Conservation (phyloP, 441 rosid species). For the Eugenia klotzschiana region DNA sequence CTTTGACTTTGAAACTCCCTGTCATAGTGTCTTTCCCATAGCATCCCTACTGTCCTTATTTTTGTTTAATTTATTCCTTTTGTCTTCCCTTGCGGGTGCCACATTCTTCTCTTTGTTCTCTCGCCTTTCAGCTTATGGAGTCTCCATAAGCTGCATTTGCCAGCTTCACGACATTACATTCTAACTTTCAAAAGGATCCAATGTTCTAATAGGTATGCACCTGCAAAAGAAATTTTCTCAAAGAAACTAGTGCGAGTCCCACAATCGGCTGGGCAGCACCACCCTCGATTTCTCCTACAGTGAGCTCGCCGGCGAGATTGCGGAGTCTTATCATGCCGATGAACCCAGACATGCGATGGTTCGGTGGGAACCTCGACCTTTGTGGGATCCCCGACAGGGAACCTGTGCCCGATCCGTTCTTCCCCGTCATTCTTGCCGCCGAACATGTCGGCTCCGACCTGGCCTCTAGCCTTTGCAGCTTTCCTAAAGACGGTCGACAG, state of each 20-base stretch:
- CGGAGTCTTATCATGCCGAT: constrained; percentile 21
- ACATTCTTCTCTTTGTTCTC: neutral
- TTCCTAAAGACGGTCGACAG: constrained; percentile 29
- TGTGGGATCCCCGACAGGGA: constrained; percentile 9
- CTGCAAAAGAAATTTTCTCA: neutral
- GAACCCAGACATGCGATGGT: constrained; percentile 23
- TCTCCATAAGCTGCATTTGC: neutral
- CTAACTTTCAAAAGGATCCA: neutral
- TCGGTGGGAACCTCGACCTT: constrained; percentile 8
- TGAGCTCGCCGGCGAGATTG: constrained; percentile 25
- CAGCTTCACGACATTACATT: neutral
- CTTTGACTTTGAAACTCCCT: too few species aligned
- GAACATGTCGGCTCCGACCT: constrained; percentile 22
- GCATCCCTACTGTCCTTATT: neutral
- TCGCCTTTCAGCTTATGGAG: neutral
- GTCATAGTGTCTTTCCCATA: neutral
- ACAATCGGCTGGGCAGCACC: constrained; percentile 29
- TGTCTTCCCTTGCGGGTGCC: neutral
- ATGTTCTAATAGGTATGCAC: neutral
- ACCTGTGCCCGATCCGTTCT: constrained; percentile 33
- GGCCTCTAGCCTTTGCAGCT: constrained; percentile 53
- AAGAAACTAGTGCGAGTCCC: neutral
- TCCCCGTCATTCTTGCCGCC: constrained; percentile 5
- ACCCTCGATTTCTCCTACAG: constrained; percentile 46
- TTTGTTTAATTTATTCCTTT: too few species aligned